Evolutionary conservation across 2,329 filamentous ascomycete species (phyloP), one percentile per base, ranked within the genome.

Genomic region (Nothomitra cinnamomea): DNA sequence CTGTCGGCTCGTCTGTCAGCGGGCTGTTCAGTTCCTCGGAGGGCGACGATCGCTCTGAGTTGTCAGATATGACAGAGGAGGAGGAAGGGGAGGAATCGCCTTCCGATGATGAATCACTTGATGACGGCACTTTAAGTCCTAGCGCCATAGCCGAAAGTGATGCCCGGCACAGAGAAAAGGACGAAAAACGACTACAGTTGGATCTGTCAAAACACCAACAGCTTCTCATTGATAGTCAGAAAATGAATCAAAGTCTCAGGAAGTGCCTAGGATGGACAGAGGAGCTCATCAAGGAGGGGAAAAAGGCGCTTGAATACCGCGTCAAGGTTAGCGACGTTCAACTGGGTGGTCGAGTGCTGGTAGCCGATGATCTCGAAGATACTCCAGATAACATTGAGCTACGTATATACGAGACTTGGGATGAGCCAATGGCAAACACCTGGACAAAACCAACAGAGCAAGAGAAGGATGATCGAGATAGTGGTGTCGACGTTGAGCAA

Each of bases 201-300:
- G 92, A 98, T 66, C 74, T 98, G 0, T 77, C 82, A 2, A 90
- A 89, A 63, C 92, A 98, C 65, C 86, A 88, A 59, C 84, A 95
- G 62, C 72, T 96, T 1, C 77, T 98, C 7, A 72, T 88, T 40
- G 89, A 95, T 64, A 92, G 85, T 59, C 88, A 95, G 63, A 94
- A 88, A 70, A 88, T 96, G 73, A 96, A 95, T 64, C 86, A 94
- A 65, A 94, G 86, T 65, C 76, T 98, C 47, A 94, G 87, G 66
- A 78, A 87, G 49, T 98, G 92, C 65, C 74, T 95, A 35, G 81
- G 82, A 59, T 90, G 87, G 78, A 94, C 89, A 0, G 90, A 98
- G 63, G 82, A 85, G 57, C 75, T 98, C 45, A 95, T 98, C 65
- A 82, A 79, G 50, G 88, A 95, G 60, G 92, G 85, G 4, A 85